These are phyloP conservation scores for Colletotrichum navitas DNA, from an alignment of 2,329 filamentous ascomycete genomes.

Conservation along the genomic window DNA sequence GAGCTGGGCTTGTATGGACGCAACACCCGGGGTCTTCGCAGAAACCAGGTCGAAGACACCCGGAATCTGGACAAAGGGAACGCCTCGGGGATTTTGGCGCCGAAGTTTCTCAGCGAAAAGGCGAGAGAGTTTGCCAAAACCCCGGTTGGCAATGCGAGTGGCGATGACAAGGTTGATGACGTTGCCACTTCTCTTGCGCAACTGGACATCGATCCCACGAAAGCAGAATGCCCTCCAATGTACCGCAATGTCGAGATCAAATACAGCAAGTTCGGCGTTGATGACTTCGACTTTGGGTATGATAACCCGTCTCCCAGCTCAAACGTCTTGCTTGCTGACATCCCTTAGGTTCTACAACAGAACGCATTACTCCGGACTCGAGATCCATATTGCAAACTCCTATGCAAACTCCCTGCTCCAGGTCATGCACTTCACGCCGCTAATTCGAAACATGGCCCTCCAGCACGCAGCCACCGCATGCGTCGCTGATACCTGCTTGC, in stretches of 20 bases:
- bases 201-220: constrained; percentile 78
- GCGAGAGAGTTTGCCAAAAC: constrained; percentile 75
- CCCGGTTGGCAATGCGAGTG: constrained; percentile 54
- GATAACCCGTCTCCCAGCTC: constrained; percentile 47
- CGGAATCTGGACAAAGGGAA: constrained; percentile 71
- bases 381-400: constrained; percentile 96
- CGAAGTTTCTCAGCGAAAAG: constrained; percentile 96
- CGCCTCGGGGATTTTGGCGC: constrained; percentile 75
- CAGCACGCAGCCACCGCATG: constrained; percentile 91
- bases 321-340: constrained; percentile 40
- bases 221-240: constrained; percentile 86
- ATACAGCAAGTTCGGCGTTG: constrained; percentile 98
- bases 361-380: constrained; percentile 89
- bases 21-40: constrained; percentile 77
- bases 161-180: constrained; percentile 65
- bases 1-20: constrained; percentile 85
- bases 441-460: constrained; percentile 88
- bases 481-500: constrained; percentile 82
- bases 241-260: constrained; percentile 98
- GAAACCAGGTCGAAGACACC: constrained; percentile 88
- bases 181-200: constrained; percentile 75
- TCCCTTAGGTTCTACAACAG: constrained; percentile 87
- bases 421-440: constrained; percentile 89
- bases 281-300: constrained; percentile 97
- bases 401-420: constrained; percentile 95